phyloP scores from a whole-genome alignment of 2,329 filamentous ascomycete species.

The Diaporthe australafricana region DNA sequence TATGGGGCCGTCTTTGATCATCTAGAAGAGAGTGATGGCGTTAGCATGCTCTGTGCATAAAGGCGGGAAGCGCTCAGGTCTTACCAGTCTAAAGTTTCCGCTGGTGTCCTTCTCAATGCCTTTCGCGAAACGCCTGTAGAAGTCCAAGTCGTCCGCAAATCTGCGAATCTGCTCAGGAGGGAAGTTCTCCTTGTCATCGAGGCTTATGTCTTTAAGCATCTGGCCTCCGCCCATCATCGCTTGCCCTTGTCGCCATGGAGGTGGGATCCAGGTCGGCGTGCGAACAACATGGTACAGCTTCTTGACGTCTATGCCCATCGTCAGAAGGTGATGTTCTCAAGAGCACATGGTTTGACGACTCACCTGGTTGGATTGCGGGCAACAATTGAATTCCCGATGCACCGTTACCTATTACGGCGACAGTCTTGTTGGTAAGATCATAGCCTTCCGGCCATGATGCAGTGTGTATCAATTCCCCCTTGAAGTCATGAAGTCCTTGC shows the following conservation, averaged over 20 bases:
- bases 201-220: slow-evolving; percentile 52
- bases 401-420: slow-evolving; percentile 69
- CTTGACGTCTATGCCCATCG: slow-evolving; percentile 44
- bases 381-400: slow-evolving; percentile 66
- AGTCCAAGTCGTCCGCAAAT: slow-evolving; percentile 58
- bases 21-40: slow-evolving; percentile 40
- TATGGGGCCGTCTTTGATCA: slow-evolving; percentile 53
- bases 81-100: slow-evolving; percentile 55
- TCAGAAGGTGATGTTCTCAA: background rate
- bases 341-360: slow-evolving; percentile 26
- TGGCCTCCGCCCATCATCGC: slow-evolving; percentile 50
- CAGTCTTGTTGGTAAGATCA: slow-evolving; percentile 60
- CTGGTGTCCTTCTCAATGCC: slow-evolving; percentile 59
- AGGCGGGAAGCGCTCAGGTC: slow-evolving; percentile 30
- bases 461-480: slow-evolving; percentile 63
- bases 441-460: slow-evolving; percentile 64
- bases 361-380: slow-evolving; percentile 60
- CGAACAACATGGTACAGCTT: slow-evolving; percentile 54
- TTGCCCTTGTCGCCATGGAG: slow-evolving; percentile 49
- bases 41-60: slow-evolving; percentile 4
- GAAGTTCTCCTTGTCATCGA: slow-evolving; percentile 58
- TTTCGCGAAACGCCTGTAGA: slow-evolving; percentile 60
- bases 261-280: slow-evolving; percentile 55
- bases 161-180: slow-evolving; percentile 56
- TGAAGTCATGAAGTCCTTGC: slow-evolving; percentile 57